Base-by-base conservation (phyloP, 129 eudicot genomes). In the Glebionis coronaria region DNA sequence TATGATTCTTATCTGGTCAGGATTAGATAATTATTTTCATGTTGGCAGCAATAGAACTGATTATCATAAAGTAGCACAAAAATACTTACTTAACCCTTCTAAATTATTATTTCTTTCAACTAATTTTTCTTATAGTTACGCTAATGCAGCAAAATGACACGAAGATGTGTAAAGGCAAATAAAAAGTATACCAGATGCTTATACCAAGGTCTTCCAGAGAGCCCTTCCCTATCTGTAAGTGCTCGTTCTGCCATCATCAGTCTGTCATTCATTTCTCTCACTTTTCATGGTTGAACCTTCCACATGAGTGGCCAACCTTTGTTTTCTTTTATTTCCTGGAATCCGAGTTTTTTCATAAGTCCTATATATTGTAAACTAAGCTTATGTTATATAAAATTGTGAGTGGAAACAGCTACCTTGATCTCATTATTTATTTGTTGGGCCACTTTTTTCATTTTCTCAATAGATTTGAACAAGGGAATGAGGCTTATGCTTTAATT, bases 211-310 rank as follows among this genome's bases (percentile, higher is more conserved):
- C 97, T 81, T 72, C 83, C 95, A 4, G 84, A 11, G 28, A 87
- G 95, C 45, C 97, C 97, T 20, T 90, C 95, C 56, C 90, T 65
- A 69, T 87, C 95, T 49, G 91, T 80, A 58, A 90, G 85, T 50
- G 95, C 95, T 74, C 97, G 82, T 58, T 87, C 97, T 31, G 95
- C 81, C 97, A 90, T 82, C 95, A 87, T 90, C 31, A 84, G 68
- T 56, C 92, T 82, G 81, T 90, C 97, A 54, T 87, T 90, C 61
- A 90, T 19, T 69, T 76, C 87, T 77, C 95, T 81, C 50, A 72
- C 75, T 81, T 83, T 79, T 81, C 73, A 65, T 28, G 27, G 15
- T 14, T 71, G 67, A 71, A 61, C 75, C 69, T 72, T 78, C 85
- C 76, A 49, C 49, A 76, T 68, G 45, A 81, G 65, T 68, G 56